Base-by-base conservation (phyloP, 1,284 basidiomycete genomes). In the Ceraceosorus guamensis region DNA sequence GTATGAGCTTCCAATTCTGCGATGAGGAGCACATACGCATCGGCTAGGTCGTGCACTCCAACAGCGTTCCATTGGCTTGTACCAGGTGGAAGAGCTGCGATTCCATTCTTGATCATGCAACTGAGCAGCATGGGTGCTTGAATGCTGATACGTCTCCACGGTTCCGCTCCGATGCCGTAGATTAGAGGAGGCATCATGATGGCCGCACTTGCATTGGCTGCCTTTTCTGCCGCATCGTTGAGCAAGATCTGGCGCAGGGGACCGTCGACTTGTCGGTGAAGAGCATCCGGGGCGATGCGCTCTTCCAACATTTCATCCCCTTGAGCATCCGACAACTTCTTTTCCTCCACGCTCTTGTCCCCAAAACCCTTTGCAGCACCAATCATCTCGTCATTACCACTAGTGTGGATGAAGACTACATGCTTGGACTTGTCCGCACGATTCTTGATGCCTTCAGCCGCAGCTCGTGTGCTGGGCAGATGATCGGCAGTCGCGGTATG, bases 121-220 rank as follows among this genome's bases (percentile, higher is more conserved):
- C 5, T 34, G 7, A 47, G 30, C 13, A 55, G 14, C 33, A 48
- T 55, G 24, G 53, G 53, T 5, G 48, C 41, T 32, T 55, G 53
- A 43, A 55, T 55, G 48, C 30, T 33, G 45, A 55, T 48, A 31
- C 53, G 53, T 24, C 50, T 45, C 52, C 52, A 53, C 14, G 52
- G 52, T 44, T 45, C 52, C 32, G 45, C 10, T 10, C 53, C 53
- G 45, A 55, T 55, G 18, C 53, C 53, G 45, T 55, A 55, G 24
- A 55, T 47, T 7, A 55, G 24, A 37, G 53, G 53, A 18, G 53
- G 53, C 53, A 55, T 55, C 24, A 55, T 53, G 53, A 55, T 47
- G 0, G 52, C 18, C 13, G 41, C 35, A 13, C 43, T 45, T 6
- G 44, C 30, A 31, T 55, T 53, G 45, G 37, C n/a, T n/a, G 32